phyloP scores from a whole-genome alignment of 2,329 filamentous ascomycete species.

The Fusarium sp. region DNA sequence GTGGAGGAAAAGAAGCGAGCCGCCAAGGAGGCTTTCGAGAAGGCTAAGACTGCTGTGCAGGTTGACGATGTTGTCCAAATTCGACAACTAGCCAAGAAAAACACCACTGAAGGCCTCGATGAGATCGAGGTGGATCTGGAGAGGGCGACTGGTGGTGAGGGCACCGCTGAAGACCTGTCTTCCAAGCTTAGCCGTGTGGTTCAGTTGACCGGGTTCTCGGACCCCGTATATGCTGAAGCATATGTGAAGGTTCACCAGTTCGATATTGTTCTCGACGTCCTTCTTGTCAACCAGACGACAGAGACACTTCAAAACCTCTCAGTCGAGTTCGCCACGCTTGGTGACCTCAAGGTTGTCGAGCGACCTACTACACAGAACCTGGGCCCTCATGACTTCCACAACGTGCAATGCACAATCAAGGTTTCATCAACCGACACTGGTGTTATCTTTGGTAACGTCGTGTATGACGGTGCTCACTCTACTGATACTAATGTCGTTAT shows the following conservation, averaged over 20 bases:
- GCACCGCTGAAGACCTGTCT: constrained; percentile 81
- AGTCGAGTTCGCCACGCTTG: constrained; percentile 97
- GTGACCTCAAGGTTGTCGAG: constrained; percentile 97
- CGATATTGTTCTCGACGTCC: constrained; percentile 95
- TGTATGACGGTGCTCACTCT: constrained; percentile 92
- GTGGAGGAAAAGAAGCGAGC: constrained; percentile 97
- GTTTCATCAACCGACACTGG: constrained; percentile 98
- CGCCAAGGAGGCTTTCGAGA: constrained; percentile 92
- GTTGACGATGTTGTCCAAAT: constrained; percentile 96
- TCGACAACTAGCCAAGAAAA: constrained; percentile 92
- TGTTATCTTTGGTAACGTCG: constrained; percentile 98
- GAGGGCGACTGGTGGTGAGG: constrained; percentile 91
- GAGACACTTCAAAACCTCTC: constrained; percentile 97
- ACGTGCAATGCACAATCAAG: constrained; percentile 98
- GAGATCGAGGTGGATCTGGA: constrained; percentile 91
- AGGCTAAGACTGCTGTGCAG: constrained; percentile 92
- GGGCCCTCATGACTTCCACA: constrained; percentile 94
- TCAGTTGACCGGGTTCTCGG: constrained; percentile 96
- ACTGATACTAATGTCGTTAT: constrained; percentile 98
- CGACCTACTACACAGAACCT: constrained; percentile 96
- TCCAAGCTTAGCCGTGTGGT: constrained; percentile 97
- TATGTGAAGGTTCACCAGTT: constrained; percentile 99
- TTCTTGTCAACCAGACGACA: constrained; percentile 95
- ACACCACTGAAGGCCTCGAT: constrained; percentile 80
- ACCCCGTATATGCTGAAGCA: constrained; percentile 97